Conservation (phyloP, 129 eudicot species). For the Daucus carota region DH1_v3.0 NC_030384.2:7220001-7220500, state of each 20-base stretch:
- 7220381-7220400: neutral
- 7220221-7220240: neutral
- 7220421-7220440: too few relatives aligned
- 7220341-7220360: too few relatives aligned
- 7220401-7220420: neutral
- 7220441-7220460: too few relatives aligned
- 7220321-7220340: too few relatives aligned
- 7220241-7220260: neutral
- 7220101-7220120: conserved; percentile 15
- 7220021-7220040: conserved; percentile 5
- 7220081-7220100: conserved; percentile 12
- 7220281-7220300: too few relatives aligned
- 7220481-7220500: too few relatives aligned
- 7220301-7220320: too few relatives aligned
- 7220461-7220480: too few relatives aligned
- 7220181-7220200: conserved; percentile 6
- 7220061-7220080: conserved; percentile 9
- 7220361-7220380: too few relatives aligned
- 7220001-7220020: conserved; percentile 8
- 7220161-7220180: conserved; percentile 11
- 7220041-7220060: conserved; percentile 14
- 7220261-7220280: too few relatives aligned
- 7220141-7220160: conserved; percentile 5
- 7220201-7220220: conserved; percentile 16
- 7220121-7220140: conserved; percentile 14